These are phyloP conservation scores for Anisodus acutangulus DNA, from an alignment of 257 asterid species.

Conservation along the genomic window DNA sequence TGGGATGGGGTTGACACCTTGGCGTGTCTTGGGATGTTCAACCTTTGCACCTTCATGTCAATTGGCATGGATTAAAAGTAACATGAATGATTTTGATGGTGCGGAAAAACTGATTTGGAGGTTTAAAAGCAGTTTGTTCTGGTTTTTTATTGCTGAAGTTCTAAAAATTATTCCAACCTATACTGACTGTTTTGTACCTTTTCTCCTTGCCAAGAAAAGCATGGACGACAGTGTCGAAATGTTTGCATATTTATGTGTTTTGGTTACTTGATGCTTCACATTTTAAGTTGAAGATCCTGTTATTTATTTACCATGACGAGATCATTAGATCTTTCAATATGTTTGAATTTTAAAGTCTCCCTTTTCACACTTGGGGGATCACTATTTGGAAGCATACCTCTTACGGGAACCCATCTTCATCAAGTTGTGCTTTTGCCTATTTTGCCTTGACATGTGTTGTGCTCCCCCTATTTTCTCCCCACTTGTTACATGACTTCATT, in stretches of 20 bases:
- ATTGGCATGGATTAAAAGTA: background rate
- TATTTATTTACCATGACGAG: conserved; percentile 15
- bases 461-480: conserved; percentile 9
- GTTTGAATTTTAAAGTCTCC: background rate
- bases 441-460: conserved; percentile 3
- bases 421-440: background rate
- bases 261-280: conserved; percentile 1
- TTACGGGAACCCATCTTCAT: background rate
- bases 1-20: conserved; percentile 11
- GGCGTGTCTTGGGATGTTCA: too few species aligned
- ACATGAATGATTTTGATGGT: conserved; percentile 22
- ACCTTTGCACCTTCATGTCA: background rate
- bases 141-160: conserved; percentile 7
- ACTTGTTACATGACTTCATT: background rate
- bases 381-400: conserved; percentile 16
- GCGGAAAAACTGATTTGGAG: background rate
- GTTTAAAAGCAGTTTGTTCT: conserved; percentile 13
- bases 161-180: background rate
- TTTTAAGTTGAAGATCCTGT: conserved; percentile 8
- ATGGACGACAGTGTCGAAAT: background rate
- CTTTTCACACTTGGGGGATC: background rate
- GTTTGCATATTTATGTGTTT: background rate
- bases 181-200: background rate
- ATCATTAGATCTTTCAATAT: conserved; percentile 23
- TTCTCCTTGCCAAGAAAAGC: conserved; percentile 8